These are phyloP conservation scores for Amanita muscaria DNA, from an alignment of 768 basidiomycete species.

Conservation along the genomic window DNA sequence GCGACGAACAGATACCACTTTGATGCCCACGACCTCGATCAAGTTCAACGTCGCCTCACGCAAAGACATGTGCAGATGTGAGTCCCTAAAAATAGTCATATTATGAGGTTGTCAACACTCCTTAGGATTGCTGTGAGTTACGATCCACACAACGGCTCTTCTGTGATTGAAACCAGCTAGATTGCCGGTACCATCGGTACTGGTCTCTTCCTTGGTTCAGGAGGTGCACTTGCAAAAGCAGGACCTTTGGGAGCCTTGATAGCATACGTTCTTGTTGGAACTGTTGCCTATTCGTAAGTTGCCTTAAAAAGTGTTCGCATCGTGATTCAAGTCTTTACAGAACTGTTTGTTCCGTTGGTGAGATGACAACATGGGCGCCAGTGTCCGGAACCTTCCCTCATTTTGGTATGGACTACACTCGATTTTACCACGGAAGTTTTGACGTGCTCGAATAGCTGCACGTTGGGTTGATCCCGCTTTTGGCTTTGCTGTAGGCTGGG, in stretches of 20 bases:
- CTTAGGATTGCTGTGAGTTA: constrained; percentile 53
- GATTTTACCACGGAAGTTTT: neutral
- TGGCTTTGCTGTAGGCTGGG: constrained; percentile 51
- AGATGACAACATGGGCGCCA: constrained; percentile 76
- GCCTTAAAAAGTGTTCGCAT: neutral
- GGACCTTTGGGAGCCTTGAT: constrained; percentile 63
- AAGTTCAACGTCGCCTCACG: constrained; percentile 63
- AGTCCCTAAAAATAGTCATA: constrained; percentile 14
- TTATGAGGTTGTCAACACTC: constrained; percentile 1
- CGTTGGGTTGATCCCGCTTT: constrained; percentile 53
- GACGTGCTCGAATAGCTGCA: constrained; percentile 25
- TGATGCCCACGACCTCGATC: constrained; percentile 56
- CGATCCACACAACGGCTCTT: neutral
- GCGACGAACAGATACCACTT: constrained; percentile 45
- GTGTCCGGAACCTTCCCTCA: constrained; percentile 75
- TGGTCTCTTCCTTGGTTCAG: constrained; percentile 66
- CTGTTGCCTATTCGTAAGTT: constrained; percentile 54
- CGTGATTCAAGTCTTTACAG: constrained; percentile 17
- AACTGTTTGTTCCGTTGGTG: constrained; percentile 58
- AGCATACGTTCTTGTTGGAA: constrained; percentile 55
- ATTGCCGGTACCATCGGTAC: constrained; percentile 73
- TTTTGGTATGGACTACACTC: constrained; percentile 34
- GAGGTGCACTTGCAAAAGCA: constrained; percentile 46
- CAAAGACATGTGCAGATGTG: constrained; percentile 78
- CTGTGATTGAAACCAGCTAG: constrained; percentile 20